Percentiles rank a stretch among this genome's conserved stretches.
phyloP scores from a whole-genome alignment of 2,329 filamentous ascomycete species.

The Mollisiaceae sp. region DNA sequence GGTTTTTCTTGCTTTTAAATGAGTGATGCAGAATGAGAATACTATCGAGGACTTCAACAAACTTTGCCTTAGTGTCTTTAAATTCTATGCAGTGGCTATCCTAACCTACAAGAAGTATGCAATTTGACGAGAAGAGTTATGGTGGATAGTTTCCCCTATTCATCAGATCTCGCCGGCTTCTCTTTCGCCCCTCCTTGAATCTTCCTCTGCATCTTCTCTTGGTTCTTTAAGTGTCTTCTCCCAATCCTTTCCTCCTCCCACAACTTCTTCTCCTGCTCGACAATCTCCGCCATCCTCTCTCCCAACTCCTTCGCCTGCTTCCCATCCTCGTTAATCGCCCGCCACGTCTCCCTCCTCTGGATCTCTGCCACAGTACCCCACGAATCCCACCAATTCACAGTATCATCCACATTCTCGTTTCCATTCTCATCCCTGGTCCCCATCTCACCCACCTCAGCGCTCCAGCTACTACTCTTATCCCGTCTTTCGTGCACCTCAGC shows the following conservation, averaged over 20 bases:
- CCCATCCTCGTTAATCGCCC: conserved; percentile 35
- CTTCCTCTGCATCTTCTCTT: not conserved
- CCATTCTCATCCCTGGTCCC: not conserved
- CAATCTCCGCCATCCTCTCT: conserved; percentile 51
- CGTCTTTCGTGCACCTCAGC: not conserved
- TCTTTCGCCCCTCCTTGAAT: not conserved
- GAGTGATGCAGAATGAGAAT: conserved; percentile 25
- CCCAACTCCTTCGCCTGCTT: conserved; percentile 38
- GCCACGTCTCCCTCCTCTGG: conserved; percentile 3
- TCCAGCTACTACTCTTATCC: conserved; percentile 9
- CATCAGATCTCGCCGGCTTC: not conserved
- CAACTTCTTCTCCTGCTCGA: conserved; percentile 53
- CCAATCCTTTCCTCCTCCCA: conserved; percentile 44
- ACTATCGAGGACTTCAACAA: conserved; percentile 18
- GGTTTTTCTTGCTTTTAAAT: conserved; percentile 32
- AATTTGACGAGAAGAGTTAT: not conserved
- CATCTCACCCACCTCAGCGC: conserved; percentile 10
- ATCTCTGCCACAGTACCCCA: conserved; percentile 17
- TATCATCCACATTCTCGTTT: no score
- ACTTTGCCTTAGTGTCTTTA: not conserved
- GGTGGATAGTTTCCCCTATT: not conserved
- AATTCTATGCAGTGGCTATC: not conserved
- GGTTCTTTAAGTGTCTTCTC: conserved; percentile 21
- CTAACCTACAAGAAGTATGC: no score
- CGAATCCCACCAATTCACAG: conserved; percentile 1